Base-by-base conservation (phyloP, 139 green algal genomes). In the Tetratostichococcus sp. region DNA sequence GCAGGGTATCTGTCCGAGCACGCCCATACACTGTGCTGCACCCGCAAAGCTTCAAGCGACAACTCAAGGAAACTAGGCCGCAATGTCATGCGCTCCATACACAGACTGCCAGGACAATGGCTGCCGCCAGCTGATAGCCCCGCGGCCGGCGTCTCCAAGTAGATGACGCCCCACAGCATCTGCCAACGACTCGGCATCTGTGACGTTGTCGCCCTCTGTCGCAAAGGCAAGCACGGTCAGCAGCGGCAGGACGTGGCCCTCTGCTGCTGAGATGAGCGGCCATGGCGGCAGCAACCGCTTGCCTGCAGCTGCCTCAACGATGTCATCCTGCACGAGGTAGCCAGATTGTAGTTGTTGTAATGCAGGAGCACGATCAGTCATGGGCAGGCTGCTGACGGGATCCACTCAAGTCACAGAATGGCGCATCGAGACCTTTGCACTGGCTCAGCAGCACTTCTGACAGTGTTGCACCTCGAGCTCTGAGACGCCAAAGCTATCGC, bases 201-300 rank as follows among this genome's bases (percentile, higher is more conserved):
- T 35, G 22, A 79, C 35, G 67, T 93, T 93, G 67, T 93, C 88
- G 4, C 87, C 88, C 71, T 93, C 88, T 2, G 79, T 34, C 2
- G 73, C 76, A 70, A 90, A 93, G 28, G 73, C 80, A 8, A 80
- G 72, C 21, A 93, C 62, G 17, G 50, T 26, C 14, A 62, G 50
- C 50, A 62, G 50, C 50, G 50, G 50, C 2, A 62, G 17, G 17
- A 2, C 19, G 14, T 26, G 50, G 19, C 19, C 50, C 17, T 26
- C 17, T 62, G 50, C 50, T 30, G 84, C 67, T 4, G 71, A 50
- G 16, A 91, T 32, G 59, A 91, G 65, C 17, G 87, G 79, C 87
- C 87, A 92, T 17, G 87, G 87, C 68, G 82, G 86, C 70, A 90
- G 74, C 66, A 74, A 34, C 30, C 70, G 65, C n/a, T 87, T 72